These are phyloP conservation scores for Beta lomatogona DNA, from an alignment of 179 eudicot species.

Conservation along the genomic window DNA sequence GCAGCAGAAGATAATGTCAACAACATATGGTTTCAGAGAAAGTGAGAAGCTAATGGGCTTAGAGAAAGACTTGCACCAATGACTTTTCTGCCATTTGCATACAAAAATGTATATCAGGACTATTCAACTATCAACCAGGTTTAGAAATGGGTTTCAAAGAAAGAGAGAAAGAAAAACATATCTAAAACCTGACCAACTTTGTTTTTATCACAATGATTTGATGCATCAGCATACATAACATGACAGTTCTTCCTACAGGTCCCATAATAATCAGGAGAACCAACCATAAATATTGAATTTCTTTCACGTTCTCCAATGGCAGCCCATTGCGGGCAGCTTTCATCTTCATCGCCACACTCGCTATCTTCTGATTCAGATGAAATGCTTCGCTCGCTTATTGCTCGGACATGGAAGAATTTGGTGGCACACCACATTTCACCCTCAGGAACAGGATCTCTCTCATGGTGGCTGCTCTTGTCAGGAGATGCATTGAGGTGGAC, in stretches of 20 bases:
- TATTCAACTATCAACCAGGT: not conserved
- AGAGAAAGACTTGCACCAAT: too few relatives aligned
- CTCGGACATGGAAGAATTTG: slow-evolving; percentile 57
- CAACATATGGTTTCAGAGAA: too few relatives aligned
- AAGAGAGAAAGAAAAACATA: too few relatives aligned
- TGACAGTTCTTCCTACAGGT: slow-evolving; percentile 93
- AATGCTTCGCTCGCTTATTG: slow-evolving; percentile 18
- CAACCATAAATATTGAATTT: slow-evolving; percentile 87
- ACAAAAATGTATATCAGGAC: slow-evolving; percentile 7
- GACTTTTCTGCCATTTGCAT: not conserved
- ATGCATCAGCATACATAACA: slow-evolving; percentile 59
- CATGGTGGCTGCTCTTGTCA: slow-evolving; percentile 67
- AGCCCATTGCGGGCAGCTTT: slow-evolving; percentile 85
- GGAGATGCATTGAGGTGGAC: slow-evolving; percentile 67
- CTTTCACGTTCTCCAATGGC: slow-evolving; percentile 75
- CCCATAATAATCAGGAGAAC: slow-evolving; percentile 82
- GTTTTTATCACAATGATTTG: not conserved
- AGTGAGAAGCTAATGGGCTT: too few relatives aligned
- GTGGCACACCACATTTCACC: slow-evolving; percentile 87
- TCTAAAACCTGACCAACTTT: not conserved
- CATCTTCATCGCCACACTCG: slow-evolving; percentile 88
- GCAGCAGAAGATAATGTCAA: too few relatives aligned
- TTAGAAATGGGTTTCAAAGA: not conserved
- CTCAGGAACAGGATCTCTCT: slow-evolving; percentile 62
- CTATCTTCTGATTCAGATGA: slow-evolving; percentile 30